These are phyloP conservation scores for Pecoramyces ruminantium DNA, from an alignment of 192 early-diverging fungal species.

Conservation along the genomic window DNA sequence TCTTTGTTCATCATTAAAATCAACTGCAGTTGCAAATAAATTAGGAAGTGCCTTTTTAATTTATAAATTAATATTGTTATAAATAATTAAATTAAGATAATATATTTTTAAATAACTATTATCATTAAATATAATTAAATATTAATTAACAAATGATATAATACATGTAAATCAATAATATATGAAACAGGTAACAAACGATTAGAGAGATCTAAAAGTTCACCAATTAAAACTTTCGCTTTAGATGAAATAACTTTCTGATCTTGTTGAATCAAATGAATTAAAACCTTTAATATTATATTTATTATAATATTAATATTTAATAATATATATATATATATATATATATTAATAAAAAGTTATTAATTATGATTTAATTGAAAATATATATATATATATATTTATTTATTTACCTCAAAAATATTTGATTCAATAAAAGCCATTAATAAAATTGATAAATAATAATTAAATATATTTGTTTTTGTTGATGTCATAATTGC, in stretches of 20 bases:
- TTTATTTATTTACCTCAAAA: neutral
- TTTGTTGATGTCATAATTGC: neutral
- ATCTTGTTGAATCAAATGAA: constrained; percentile 45
- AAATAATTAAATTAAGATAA: too few species aligned
- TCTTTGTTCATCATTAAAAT: constrained; percentile 59
- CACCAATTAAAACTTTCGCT: constrained; percentile 54
- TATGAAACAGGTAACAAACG: constrained; percentile 42
- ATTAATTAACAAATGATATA: too few species aligned
- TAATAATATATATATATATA: neutral
- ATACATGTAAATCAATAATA: constrained; percentile 28
- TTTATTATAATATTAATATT: constrained; percentile 9
- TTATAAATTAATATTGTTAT: neutral
- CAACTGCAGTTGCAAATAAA: constrained; percentile 53
- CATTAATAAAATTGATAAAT: neutral
- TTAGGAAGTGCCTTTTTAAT: constrained; percentile 40
- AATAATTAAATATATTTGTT: neutral
- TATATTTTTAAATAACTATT: too few species aligned
- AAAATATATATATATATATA: neutral
- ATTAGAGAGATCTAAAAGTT: constrained; percentile 54
- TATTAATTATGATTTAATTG: neutral
- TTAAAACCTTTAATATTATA: too few species aligned
- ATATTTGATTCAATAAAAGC: neutral
- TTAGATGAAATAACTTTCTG: constrained; percentile 38
- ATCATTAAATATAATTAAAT: too few species aligned
- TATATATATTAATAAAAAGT: neutral